Conservation (phyloP, 768 basidiomycete genomes). For the Mycena leptocephala region DNA sequence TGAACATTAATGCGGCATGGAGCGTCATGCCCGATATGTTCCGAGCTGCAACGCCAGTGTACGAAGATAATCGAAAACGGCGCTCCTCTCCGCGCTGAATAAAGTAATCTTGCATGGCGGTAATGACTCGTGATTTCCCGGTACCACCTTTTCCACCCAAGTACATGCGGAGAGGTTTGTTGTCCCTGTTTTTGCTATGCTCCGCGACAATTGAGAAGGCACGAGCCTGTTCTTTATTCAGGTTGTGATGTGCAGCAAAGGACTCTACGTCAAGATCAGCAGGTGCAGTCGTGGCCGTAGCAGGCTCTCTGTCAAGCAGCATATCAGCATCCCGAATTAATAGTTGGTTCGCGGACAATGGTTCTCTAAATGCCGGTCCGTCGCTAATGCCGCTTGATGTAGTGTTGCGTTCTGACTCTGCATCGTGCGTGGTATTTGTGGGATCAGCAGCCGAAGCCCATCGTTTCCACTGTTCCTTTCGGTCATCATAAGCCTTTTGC, state of each 20-base stretch:
- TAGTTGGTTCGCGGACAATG: neutral
- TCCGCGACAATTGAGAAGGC: slow-evolving; percentile 51
- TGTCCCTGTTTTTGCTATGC: slow-evolving; percentile 37
- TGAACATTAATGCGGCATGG: slow-evolving; percentile 49
- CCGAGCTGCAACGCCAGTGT: slow-evolving; percentile 57
- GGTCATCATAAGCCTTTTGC: neutral
- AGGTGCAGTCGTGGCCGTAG: neutral
- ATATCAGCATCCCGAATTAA: neutral
- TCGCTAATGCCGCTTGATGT: neutral
- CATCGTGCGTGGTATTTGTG: neutral
- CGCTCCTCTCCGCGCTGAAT: slow-evolving; percentile 25
- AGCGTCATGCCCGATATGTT: slow-evolving; percentile 58
- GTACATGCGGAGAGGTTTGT: slow-evolving; percentile 50
- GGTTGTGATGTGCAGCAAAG: slow-evolving; percentile 39
- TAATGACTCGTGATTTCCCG: slow-evolving; percentile 59
- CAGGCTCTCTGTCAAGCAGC: neutral
- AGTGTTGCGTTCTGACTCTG: neutral
- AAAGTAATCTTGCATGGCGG: slow-evolving; percentile 50
- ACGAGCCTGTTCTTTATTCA: slow-evolving; percentile 53
- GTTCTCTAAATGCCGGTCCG: neutral
- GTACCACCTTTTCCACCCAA: slow-evolving; percentile 59
- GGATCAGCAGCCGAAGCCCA: neutral
- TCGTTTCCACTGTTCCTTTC: neutral
- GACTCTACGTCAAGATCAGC: slow-evolving; percentile 22
- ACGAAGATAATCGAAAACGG: slow-evolving; percentile 49